Conservation (phyloP, 257 asterid genomes). For the Handroanthus guayacan region DNA sequence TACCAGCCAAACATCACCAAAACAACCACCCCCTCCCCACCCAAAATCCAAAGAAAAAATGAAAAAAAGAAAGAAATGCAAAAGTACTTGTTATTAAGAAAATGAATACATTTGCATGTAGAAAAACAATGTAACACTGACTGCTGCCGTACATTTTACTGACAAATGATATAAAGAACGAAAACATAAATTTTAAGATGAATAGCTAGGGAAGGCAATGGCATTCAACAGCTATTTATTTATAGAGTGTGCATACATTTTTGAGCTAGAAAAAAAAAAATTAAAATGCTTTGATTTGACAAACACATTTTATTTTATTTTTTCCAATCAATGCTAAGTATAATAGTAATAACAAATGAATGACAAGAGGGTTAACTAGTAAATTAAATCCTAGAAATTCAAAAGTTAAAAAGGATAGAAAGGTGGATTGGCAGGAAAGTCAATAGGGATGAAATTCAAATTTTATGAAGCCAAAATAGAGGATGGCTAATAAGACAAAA, state of each 20-base stretch:
- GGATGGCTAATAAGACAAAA: too few relatives aligned
- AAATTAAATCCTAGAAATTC: too few relatives aligned
- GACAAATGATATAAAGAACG: background rate
- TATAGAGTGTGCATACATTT: background rate
- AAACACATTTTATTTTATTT: too few relatives aligned
- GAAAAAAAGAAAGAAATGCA: background rate
- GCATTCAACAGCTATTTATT: background rate
- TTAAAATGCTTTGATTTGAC: background rate
- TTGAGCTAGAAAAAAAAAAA: background rate
- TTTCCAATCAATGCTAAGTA: background rate
- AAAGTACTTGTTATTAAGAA: background rate
- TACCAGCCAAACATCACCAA: slow-evolving; percentile 2
- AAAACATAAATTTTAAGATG: background rate
- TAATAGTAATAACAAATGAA: background rate
- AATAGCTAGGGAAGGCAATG: background rate
- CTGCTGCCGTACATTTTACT: too few relatives aligned
- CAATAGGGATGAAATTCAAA: too few relatives aligned
- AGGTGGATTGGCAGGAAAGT: too few relatives aligned
- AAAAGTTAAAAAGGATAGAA: too few relatives aligned
- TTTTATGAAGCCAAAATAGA: background rate
- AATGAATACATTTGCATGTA: background rate
- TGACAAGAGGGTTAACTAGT: background rate
- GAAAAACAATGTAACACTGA: background rate
- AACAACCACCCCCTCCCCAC: background rate
- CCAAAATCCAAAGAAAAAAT: background rate